phyloP scores from a whole-genome alignment of 139 green algal genomes.

The Deuterostichococcus epilithicus region DNA sequence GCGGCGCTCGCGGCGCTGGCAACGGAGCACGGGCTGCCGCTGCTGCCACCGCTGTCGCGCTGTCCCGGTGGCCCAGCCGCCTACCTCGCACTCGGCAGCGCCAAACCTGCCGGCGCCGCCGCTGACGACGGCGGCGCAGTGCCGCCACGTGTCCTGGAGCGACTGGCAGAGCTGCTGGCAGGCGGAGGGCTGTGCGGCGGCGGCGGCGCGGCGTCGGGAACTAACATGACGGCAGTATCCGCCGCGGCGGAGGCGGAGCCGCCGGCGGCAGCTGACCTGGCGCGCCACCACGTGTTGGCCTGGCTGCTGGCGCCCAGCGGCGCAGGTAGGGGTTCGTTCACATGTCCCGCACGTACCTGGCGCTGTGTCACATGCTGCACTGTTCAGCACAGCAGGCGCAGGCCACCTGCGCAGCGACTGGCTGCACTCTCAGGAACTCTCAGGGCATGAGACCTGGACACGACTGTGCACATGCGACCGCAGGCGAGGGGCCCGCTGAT shows the following conservation, averaged over 20 bases:
- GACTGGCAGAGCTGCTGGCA: background rate
- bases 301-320: background rate
- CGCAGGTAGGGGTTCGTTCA: background rate
- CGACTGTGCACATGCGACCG: no score
- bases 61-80: constrained; percentile 1
- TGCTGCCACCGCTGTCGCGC: constrained; percentile 44
- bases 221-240: background rate
- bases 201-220: no score
- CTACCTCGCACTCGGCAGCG: no score
- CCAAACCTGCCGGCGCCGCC: no score
- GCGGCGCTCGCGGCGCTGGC: constrained; percentile 25
- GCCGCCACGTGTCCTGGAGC: background rate
- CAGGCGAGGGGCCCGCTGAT: background rate
- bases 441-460: no score
- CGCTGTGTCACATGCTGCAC: no score
- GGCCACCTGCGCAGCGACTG: no score
- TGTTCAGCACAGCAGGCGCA: no score
- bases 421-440: no score
- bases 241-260: background rate
- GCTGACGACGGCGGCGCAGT: no score
- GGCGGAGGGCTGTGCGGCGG: background rate
- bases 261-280: background rate
- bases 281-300: background rate
- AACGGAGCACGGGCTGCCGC: constrained; percentile 38
- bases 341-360: no score